These are phyloP conservation scores for Syncephalastrum sp. DNA, from an alignment of 371 early-diverging fungal species.

Conservation along the genomic window DNA sequence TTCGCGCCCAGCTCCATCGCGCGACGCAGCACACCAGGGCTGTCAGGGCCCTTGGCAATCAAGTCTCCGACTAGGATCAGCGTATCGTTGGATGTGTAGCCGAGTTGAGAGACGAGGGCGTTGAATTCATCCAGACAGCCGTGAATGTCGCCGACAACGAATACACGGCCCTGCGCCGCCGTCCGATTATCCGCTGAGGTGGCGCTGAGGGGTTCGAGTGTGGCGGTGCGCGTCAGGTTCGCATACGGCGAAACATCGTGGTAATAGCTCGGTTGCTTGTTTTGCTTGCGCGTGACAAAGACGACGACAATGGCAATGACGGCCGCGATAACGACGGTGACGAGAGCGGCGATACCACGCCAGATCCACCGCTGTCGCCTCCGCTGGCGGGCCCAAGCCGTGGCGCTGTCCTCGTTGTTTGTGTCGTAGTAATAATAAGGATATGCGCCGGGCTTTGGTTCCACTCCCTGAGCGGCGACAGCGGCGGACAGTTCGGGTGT, in stretches of 20 bases:
- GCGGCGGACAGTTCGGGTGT: too few relatives aligned
- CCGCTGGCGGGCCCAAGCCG: neutral
- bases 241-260: constrained; percentile 37
- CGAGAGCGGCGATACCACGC: constrained; percentile 5
- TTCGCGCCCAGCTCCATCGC: constrained; percentile 52
- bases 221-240: constrained; percentile 28
- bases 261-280: neutral
- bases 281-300: constrained; percentile 9
- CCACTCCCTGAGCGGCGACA: too few relatives aligned
- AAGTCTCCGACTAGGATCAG: constrained; percentile 72
- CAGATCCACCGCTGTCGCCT: constrained; percentile 2
- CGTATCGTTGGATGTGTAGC: constrained; percentile 49
- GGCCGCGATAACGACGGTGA: constrained; percentile 6
- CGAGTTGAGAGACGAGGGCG: constrained; percentile 41
- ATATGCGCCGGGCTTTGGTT: too few relatives aligned
- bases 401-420: too few relatives aligned
- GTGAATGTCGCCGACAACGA: constrained; percentile 77
- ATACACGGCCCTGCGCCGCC: constrained; percentile 32
- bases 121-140: constrained; percentile 60
- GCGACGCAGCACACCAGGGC: constrained; percentile 57
- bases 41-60: constrained; percentile 68
- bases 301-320: constrained; percentile 9
- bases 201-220: constrained; percentile 9
- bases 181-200: constrained; percentile 6
- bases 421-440: too few relatives aligned